phyloP scores from a whole-genome alignment of 805 yeast genomes.

The Ogataea ramenticola region DNA sequence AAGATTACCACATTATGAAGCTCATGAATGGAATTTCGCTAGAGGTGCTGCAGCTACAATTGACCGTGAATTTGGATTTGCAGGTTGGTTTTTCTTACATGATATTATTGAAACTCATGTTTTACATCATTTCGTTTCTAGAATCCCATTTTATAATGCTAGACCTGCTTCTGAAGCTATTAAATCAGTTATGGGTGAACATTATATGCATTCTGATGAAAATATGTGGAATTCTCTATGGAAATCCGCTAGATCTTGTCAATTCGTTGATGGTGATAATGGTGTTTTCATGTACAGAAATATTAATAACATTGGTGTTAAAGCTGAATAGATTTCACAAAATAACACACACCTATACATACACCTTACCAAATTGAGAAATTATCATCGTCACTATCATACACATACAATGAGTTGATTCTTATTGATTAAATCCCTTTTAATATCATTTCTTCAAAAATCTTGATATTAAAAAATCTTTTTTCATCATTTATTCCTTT shows the following conservation, averaged over 20 bases:
- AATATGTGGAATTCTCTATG: conserved; percentile 68
- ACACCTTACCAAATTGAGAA: too few species aligned
- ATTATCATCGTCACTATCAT: too few species aligned
- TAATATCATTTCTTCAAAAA: too few species aligned
- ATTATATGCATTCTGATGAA: conserved; percentile 59
- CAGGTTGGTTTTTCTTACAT: conserved; percentile 75
- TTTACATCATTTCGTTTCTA: conserved; percentile 73
- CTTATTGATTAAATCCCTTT: too few species aligned
- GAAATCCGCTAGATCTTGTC: conserved; percentile 58
- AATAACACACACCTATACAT: too few species aligned
- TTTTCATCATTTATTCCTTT: too few species aligned
- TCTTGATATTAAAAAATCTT: too few species aligned
- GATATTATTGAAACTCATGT: conserved; percentile 90
- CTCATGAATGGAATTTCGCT: conserved; percentile 74
- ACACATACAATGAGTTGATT: too few species aligned
- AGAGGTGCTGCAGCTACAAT: conserved; percentile 89
- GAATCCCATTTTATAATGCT: conserved; percentile 87
- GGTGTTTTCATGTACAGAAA: conserved; percentile 75
- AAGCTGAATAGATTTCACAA: conserved; percentile 10
- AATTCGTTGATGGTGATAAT: conserved; percentile 65
- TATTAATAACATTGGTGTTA: conserved; percentile 50
- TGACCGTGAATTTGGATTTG: conserved; percentile 76
- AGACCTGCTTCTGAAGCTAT: conserved; percentile 72
- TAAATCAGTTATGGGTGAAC: conserved; percentile 78
- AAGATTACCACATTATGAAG: conserved; percentile 71